Evolutionary conservation across 2,329 filamentous ascomycete genomes (phyloP).

Genomic region (Macrophomina pseudophaseolina): DNA sequence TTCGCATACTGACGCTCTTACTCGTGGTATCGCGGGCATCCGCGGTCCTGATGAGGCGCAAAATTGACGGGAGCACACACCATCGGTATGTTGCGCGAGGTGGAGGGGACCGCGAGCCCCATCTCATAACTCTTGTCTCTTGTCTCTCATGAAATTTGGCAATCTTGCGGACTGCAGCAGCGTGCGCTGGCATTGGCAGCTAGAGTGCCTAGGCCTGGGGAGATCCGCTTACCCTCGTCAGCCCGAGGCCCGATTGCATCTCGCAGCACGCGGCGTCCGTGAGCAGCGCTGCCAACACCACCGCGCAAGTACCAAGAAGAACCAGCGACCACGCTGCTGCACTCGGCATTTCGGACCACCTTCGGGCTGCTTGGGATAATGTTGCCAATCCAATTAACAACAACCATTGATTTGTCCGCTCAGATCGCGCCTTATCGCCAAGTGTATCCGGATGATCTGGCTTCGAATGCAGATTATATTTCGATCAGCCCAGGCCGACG

Average conservation of each 20-base stretch:
- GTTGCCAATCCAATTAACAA: background rate
- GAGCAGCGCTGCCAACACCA: conserved; percentile 6
- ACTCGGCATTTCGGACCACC: conserved; percentile 10
- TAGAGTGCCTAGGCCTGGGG: conserved; percentile 5
- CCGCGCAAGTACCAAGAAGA: conserved; percentile 4
- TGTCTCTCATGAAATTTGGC: conserved; percentile 4
- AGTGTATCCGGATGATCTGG: background rate
- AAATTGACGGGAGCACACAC: conserved; percentile 9
- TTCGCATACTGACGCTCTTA: background rate
- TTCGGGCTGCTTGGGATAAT: background rate
- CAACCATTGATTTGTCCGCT: background rate
- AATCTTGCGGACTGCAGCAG: conserved; percentile 3
- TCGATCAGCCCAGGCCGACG: conserved; percentile 8
- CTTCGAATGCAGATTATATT: conserved; percentile 6
- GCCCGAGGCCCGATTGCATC: conserved; percentile 15
- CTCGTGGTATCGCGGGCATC: conserved; percentile 3
- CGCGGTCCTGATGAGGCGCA: conserved; percentile 1
- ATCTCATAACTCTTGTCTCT: conserved; percentile 7
- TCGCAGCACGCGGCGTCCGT: background rate
- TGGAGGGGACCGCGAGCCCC: conserved; percentile 10
- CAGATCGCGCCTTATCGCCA: background rate
- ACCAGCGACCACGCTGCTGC: background rate
- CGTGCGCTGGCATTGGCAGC: background rate
- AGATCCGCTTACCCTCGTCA: conserved; percentile 13
- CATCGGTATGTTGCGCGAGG: conserved; percentile 15